Base-by-base conservation (phyloP, 805 yeast species). In the Lipomyces orientalis region DNA sequence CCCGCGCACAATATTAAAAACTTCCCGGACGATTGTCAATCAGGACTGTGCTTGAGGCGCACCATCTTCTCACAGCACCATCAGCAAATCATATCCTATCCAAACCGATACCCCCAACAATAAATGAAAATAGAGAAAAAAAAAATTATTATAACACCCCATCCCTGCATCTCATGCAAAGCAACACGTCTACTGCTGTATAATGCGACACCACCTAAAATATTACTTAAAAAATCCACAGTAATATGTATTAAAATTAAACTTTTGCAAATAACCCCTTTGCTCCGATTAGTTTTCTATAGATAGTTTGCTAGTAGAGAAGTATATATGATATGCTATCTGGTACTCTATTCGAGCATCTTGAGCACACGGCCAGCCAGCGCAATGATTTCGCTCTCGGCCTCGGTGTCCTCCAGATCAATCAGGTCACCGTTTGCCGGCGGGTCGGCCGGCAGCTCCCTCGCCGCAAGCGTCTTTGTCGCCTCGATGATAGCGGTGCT, bases 381-480 rank as follows among this genome's bases (percentile, higher is more conserved):
- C 25, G 69, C 63, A 37, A 69, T 58, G 46, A 69, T 69, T 58
- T 69, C 72, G 34, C 64, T 62, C 54, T 69, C 72, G 35, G 72
- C 72, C 54, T 69, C 72, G 16, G 64, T 60, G 31, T 69, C 72
- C 33, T 69, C 72, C 25, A 65, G 16, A 29, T 66, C 72, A 37
- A 67, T 62, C 49, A 66, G 29, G 58, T 68, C 65, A n/a, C 69
- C 69, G 34, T 54, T 57, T 14, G 64, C 61, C 12, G 68, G 60
- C n/a, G 37, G 60, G 25, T 58, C 68, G 22, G 58, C 55, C 10
- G 75, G 72, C 8, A 71, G 70, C 34, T 75, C 76, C 33, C 77
- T 71, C 43, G 63, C 68, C 12, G 82, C 79, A 22, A 81, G 75
- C 19, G 67, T 70, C 57, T 75, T 75, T 31, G 81, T 77, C 43